Evolutionary conservation across 495 filamentous ascomycete genomes (phyloP), one percentile per base, ranked within the genome.

Genomic region (Penicillium robsamsonii): DNA sequence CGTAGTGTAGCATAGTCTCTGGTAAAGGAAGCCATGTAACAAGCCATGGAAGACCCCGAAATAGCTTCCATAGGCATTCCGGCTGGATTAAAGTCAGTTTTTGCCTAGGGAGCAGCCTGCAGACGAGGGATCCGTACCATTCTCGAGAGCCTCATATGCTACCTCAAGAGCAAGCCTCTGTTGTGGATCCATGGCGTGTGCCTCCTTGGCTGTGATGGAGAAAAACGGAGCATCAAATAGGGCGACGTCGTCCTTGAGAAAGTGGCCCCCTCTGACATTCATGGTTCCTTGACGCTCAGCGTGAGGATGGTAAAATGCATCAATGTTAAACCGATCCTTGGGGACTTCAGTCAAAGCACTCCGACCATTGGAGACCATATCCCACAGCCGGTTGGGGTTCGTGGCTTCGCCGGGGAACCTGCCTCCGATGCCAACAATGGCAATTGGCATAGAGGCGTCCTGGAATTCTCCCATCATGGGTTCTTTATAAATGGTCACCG

Each of bases 351-450:
- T 40, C 15, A 18, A 40, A 17, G 8, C 18, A 41, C 18, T 15
- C 3, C 35, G 7, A 12, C 33, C 17, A 2, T 41, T 25, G 1
- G 2, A 1, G 1, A 51, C 1, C 43, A 55, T 25, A 1, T 55
- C 30, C 53, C 56, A 63, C 9, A 63, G 24, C 20, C 47, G 29
- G 10, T 47, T 29, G 9, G 52, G 45, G 9, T 18, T 52, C 4
- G 15, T 50, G 33, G 56, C 56, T 13, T 44, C 63, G 12, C 60
- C 55, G 0, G 63, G 55, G 30, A 69, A 56, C 2, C 53, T 27
- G 22, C 57, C 51, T 2, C 54, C 51, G 42, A 60, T 52, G 20
- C 66, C 66, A 10, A 63, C 42, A 31, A 69, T 58, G n/a, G 65
- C 65, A n/a, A n/a, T n/a, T n/a, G n/a, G n/a, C n/a, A n/a, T n/a